Conservation (phyloP, 352 stramenopile species). For the Phytophthora podocarpi region DNA sequence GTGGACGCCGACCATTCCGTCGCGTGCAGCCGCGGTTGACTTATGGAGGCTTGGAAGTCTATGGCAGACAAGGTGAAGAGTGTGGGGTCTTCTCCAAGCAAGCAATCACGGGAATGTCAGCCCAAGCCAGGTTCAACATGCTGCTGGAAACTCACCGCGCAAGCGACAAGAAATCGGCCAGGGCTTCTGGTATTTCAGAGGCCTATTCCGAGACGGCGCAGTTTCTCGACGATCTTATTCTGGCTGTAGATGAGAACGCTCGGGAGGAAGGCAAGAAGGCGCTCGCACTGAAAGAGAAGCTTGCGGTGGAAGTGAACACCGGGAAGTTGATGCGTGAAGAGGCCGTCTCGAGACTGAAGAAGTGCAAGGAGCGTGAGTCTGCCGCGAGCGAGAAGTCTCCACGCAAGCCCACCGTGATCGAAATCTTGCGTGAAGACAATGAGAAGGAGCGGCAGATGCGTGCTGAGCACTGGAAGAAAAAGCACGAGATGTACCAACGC, state of each 20-base stretch:
- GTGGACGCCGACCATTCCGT: neutral
- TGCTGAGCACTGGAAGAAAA: no score
- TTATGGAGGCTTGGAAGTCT: slow-evolving; percentile 11
- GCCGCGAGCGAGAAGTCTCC: neutral
- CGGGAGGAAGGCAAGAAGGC: neutral
- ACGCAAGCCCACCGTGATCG: neutral
- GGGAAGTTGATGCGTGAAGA: slow-evolving; percentile 8
- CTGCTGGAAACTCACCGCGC: neutral
- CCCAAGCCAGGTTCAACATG: slow-evolving; percentile 11
- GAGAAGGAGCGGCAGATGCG: no score
- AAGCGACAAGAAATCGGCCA: neutral
- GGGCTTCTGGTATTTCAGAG: neutral
- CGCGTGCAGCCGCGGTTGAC: neutral
- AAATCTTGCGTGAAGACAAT: no score
- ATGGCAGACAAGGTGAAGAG: neutral
- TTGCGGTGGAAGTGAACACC: neutral
- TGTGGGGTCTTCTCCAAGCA: slow-evolving; percentile 13
- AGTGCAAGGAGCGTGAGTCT: neutral
- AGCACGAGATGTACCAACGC: neutral
- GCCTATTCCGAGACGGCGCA: slow-evolving; percentile 1
- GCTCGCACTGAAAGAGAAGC: neutral
- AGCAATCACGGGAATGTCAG: slow-evolving; percentile 10
- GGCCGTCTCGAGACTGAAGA: slow-evolving; percentile 1
- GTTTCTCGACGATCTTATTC: neutral
- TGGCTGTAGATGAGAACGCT: slow-evolving; percentile 3